Percentiles rank a stretch among this genome's conserved stretches.
Evolutionary conservation across 2,329 filamentous ascomycete species (phyloP).

Genomic region (Chrysoporthe puriensis): DNA sequence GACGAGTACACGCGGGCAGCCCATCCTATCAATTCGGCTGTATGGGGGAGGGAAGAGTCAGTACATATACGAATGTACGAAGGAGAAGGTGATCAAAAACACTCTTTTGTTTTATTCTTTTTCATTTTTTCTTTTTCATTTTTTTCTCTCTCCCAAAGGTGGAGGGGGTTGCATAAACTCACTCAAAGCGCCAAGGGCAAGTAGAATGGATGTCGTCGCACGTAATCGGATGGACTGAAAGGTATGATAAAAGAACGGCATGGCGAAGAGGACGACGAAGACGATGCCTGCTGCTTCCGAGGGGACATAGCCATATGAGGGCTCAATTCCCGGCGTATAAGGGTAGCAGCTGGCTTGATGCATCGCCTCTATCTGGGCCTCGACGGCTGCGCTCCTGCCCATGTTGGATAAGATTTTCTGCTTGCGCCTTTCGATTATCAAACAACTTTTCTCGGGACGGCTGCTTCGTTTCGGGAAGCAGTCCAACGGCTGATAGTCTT

Average conservation of each 20-base stretch:
- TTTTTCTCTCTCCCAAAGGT: not conserved
- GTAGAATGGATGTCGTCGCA: slow-evolving; percentile 32
- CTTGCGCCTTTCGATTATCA: not conserved
- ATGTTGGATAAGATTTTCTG: not conserved
- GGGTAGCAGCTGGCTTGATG: slow-evolving; percentile 13
- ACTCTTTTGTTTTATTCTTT: not conserved
- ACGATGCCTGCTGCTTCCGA: slow-evolving; percentile 34
- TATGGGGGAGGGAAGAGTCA: not conserved
- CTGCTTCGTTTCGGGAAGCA: not conserved
- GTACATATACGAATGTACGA: not conserved
- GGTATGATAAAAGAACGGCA: slow-evolving; percentile 33
- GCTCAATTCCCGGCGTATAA: not conserved
- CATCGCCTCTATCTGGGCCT: slow-evolving; percentile 7
- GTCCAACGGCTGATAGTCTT: not conserved
- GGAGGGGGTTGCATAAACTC: slow-evolving; percentile 3
- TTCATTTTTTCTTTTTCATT: too few species aligned
- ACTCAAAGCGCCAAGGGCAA: slow-evolving; percentile 35
- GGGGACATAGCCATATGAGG: slow-evolving; percentile 34
- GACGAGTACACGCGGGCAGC: slow-evolving; percentile 51
- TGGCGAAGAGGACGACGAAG: slow-evolving; percentile 33
- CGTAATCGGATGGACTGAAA: slow-evolving; percentile 31
- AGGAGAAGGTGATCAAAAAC: too few species aligned
- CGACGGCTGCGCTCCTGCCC: not conserved
- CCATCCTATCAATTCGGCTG: slow-evolving; percentile 52
- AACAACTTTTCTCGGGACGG: not conserved